Conservation (phyloP, 73 alveolate species). For the Uronychia setigera region DNA sequence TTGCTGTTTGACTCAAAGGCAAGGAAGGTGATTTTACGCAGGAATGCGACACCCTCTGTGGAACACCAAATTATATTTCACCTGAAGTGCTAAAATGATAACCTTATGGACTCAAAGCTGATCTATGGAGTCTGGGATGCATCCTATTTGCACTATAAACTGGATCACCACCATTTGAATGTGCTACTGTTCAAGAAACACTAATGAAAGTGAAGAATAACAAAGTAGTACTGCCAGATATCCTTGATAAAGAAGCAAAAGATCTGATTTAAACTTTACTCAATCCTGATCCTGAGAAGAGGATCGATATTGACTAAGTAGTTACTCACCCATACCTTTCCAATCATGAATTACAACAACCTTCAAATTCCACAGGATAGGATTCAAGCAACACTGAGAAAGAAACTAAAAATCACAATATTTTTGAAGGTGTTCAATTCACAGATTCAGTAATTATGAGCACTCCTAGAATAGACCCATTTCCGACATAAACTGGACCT, state of each 20-base stretch:
- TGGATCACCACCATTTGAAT: slow-evolving; percentile 81
- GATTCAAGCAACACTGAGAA: neutral
- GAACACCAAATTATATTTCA: slow-evolving; percentile 50
- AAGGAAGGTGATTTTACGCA: slow-evolving; percentile 58
- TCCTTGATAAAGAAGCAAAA: slow-evolving; percentile 30
- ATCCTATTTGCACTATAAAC: slow-evolving; percentile 59
- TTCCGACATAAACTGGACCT: too few species aligned
- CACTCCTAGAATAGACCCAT: neutral
- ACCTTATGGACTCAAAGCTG: slow-evolving; percentile 28
- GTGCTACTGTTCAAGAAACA: slow-evolving; percentile 46
- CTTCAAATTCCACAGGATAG: neutral
- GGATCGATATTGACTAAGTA: slow-evolving; percentile 13
- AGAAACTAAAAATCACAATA: neutral
- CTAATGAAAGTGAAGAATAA: slow-evolving; percentile 47
- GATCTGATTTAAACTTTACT: slow-evolving; percentile 35
- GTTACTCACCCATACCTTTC: slow-evolving; percentile 17
- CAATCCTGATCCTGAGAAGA: slow-evolving; percentile 7
- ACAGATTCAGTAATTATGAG: neutral
- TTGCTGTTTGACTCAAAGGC: slow-evolving; percentile 13
- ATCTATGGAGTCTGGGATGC: slow-evolving; percentile 58
- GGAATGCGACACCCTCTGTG: slow-evolving; percentile 23
- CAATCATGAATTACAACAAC: neutral
- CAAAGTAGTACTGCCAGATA: slow-evolving; percentile 44
- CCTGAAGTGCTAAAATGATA: slow-evolving; percentile 24
- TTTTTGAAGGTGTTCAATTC: neutral